These are phyloP conservation scores for Pseudomassariella vexata DNA, from an alignment of 2,329 filamentous ascomycete species.

Conservation along the genomic window DNA sequence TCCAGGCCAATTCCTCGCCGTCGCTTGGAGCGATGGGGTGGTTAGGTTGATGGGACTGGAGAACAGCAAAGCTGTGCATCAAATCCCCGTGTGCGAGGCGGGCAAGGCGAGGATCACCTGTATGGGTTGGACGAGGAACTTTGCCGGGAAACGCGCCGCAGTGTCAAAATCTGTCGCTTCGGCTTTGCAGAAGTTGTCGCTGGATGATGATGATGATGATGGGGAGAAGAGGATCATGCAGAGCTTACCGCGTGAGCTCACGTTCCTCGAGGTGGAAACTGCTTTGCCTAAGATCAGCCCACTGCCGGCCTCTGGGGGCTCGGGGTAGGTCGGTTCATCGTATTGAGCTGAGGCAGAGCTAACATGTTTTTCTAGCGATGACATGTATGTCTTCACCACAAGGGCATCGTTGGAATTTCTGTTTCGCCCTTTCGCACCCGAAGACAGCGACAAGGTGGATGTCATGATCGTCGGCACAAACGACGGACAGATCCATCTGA, in stretches of 20 bases:
- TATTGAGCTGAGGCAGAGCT: slow-evolving; percentile 10
- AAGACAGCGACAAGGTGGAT: slow-evolving; percentile 69
- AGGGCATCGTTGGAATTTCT: slow-evolving; percentile 64
- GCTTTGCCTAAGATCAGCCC: slow-evolving; percentile 72
- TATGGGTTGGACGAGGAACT: slow-evolving; percentile 47
- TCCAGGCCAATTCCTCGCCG: slow-evolving; percentile 71
- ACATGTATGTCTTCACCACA: slow-evolving; percentile 61
- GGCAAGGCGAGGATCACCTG: slow-evolving; percentile 39
- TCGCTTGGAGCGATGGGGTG: slow-evolving; percentile 77
- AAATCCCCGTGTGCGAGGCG: slow-evolving; percentile 50
- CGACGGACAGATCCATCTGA: slow-evolving; percentile 67
- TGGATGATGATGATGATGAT: slow-evolving; percentile 19
- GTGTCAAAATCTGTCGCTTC: slow-evolving; percentile 11
- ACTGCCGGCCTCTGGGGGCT: slow-evolving; percentile 57
- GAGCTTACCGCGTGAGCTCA: slow-evolving; percentile 67
- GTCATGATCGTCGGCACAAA: slow-evolving; percentile 70
- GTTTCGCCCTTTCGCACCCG: slow-evolving; percentile 56
- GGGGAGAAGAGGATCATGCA: slow-evolving; percentile 24
- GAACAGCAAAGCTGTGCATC: slow-evolving; percentile 74
- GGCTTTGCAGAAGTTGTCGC: slow-evolving; percentile 24
- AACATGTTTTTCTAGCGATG: slow-evolving; percentile 38
- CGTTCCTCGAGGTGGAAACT: slow-evolving; percentile 69
- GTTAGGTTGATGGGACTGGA: slow-evolving; percentile 74
- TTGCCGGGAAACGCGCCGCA: slow-evolving; percentile 24
- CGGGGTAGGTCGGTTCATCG: slow-evolving; percentile 43